Conservation (phyloP, 148 eudicot genomes). For the Agrostemma githago region DNA sequence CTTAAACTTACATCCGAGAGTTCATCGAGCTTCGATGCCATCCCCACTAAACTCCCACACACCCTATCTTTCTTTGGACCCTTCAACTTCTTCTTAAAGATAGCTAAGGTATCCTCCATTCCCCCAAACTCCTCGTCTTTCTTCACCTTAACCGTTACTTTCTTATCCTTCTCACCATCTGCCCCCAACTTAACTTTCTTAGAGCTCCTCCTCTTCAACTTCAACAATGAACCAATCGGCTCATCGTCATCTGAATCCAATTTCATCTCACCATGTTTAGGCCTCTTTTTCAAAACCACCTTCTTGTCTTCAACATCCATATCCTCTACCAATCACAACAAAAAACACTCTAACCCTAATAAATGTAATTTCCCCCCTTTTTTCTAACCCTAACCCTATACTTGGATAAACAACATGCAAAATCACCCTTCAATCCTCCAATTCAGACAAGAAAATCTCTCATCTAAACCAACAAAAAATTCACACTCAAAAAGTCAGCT, state of each 20-base stretch:
- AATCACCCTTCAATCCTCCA: slow-evolving; percentile 4
- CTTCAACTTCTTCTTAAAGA: slow-evolving; percentile 82
- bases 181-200: slow-evolving; percentile 52
- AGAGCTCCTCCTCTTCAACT: slow-evolving; percentile 47
- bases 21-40: slow-evolving; percentile 24
- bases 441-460: slow-evolving; percentile 19
- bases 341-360: slow-evolving; percentile 27
- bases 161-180: slow-evolving; percentile 35
- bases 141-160: slow-evolving; percentile 28
- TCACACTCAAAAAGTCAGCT: slow-evolving; percentile 20
- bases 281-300: slow-evolving; percentile 53
- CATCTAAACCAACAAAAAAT: slow-evolving; percentile 15
- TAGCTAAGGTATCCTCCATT: slow-evolving; percentile 91
- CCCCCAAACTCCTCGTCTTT: slow-evolving; percentile 52
- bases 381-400: slow-evolving; percentile 27
- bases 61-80: slow-evolving; percentile 65
- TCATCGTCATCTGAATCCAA: slow-evolving; percentile 77
- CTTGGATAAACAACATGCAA: slow-evolving; percentile 14
- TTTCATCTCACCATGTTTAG: slow-evolving; percentile 30
- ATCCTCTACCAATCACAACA: slow-evolving; percentile 21
- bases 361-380: not conserved
- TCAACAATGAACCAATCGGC: slow-evolving; percentile 69
- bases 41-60: slow-evolving; percentile 23
- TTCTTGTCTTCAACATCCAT: slow-evolving; percentile 67
- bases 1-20: slow-evolving; percentile 24